phyloP scores from a whole-genome alignment of 1,284 basidiomycete species.

The Ustilago crameri region DNA sequence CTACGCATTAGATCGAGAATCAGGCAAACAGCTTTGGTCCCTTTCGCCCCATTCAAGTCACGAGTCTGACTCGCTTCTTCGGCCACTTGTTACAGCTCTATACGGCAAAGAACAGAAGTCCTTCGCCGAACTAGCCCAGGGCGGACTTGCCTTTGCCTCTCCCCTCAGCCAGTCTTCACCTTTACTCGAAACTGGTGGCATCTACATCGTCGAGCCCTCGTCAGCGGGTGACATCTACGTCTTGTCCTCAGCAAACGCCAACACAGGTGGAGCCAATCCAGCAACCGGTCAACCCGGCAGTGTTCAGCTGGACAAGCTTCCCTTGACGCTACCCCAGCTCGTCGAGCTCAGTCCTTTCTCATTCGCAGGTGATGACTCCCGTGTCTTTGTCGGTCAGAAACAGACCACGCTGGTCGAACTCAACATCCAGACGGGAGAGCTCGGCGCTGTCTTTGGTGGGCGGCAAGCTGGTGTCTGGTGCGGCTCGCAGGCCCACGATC shows the following conservation, averaged over 20 bases:
- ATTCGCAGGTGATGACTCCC: constrained; percentile 77
- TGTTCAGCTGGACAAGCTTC: constrained; percentile 76
- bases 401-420: constrained; percentile 82
- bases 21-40: constrained; percentile 71
- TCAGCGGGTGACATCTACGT: constrained; percentile 85
- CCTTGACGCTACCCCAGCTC: constrained; percentile 84
- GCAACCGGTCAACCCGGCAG: constrained; percentile 26
- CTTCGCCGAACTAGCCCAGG: constrained; percentile 56
- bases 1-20: constrained; percentile 83
- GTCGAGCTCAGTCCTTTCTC: constrained; percentile 87
- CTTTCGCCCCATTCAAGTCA: constrained; percentile 44
- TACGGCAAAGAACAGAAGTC: constrained; percentile 56
- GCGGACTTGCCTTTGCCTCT: constrained; percentile 29
- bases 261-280: constrained; percentile 5
- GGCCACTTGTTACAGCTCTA: constrained; percentile 56
- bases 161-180: constrained; percentile 42
- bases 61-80: constrained; percentile 44
- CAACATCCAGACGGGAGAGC: constrained; percentile 82
- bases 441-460: constrained; percentile 79
- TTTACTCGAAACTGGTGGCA: constrained; percentile 75
- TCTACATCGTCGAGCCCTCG: constrained; percentile 90
- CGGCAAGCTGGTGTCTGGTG: constrained; percentile 46
- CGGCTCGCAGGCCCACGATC: constrained; percentile 35
- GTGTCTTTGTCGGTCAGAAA: constrained; percentile 85
- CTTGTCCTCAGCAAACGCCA: constrained; percentile 71